phyloP scores from a whole-genome alignment of 2,329 filamentous ascomycete species.

The Diaporthe citriasiana region DNA sequence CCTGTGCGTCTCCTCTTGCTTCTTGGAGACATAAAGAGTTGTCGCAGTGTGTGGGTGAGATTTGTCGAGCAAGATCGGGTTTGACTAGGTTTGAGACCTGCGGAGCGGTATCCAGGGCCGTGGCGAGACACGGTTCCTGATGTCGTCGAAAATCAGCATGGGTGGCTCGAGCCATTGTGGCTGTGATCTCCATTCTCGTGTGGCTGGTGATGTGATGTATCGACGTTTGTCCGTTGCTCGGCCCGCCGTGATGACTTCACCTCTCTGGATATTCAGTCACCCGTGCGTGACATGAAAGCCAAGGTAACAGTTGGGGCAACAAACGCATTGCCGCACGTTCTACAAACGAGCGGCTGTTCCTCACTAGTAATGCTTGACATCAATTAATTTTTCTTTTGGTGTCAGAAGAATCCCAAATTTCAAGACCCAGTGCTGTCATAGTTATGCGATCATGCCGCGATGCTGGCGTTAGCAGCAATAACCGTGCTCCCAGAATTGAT shows the following conservation, averaged over 20 bases:
- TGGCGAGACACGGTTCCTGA: conserved; percentile 23
- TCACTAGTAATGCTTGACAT: background rate
- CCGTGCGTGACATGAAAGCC: no score
- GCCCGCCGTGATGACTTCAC: background rate
- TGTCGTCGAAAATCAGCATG: conserved; percentile 16
- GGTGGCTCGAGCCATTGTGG: conserved; percentile 34
- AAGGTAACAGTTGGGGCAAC: no score
- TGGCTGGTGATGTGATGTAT: conserved; percentile 7
- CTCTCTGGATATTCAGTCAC: background rate
- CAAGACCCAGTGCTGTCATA: background rate
- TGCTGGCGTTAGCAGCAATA: background rate
- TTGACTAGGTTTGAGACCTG: background rate
- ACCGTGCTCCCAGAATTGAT: no score
- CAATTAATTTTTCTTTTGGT: background rate
- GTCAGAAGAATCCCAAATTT: background rate
- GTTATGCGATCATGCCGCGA: background rate
- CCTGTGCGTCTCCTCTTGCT: conserved; percentile 31
- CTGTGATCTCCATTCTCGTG: conserved; percentile 19
- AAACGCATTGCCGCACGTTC: no score
- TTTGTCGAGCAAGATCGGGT: background rate
- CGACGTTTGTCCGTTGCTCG: conserved; percentile 5
- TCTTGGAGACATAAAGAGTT: conserved; percentile 27
- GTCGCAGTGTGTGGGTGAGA: background rate
- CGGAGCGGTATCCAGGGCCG: background rate
- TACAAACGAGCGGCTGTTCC: background rate